Evolutionary conservation across 257 asterid species (phyloP), one percentile per base, ranked within the genome.

Genomic region (Gentiana straminea): DNA sequence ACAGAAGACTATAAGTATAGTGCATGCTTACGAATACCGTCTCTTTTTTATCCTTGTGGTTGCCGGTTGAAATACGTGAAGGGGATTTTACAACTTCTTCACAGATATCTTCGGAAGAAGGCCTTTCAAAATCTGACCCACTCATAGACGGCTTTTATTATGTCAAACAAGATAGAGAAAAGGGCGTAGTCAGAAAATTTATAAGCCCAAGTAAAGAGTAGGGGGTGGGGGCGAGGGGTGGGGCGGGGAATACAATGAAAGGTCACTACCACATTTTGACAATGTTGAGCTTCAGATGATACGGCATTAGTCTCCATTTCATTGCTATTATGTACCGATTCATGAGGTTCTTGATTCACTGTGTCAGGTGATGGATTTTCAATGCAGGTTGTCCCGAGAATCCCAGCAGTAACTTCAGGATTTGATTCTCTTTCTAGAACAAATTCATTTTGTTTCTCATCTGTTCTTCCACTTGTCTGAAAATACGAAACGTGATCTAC

Each of bases 401-500:
- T 46, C 49, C n/a, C 59, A 52, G 58, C 63, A 61, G 59, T 57
- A 55, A 48, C 45, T 54, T 48, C 55, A 51, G 58, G 52, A 54
- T 37, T 43, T 67, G 51, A 45, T 46, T 58, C 63, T 11, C 51
- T 54, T 37, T 70, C 60, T 15, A 65, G 39, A 8, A 60, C 54
- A 59, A 70, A 35, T 49, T 69, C 59, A 63, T 65, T 63, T 61
- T 59, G 65, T 60, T 68, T 66, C 68, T 67, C 83, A 65, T 67
- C 70, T 39, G 70, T 58, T 59, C 46, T 64, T 56, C 63, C 73
- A 62, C 73, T 33, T 55, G 67, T 75, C 50, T 71, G 86, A 44
- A 82, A 77, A 61, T 64, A 64, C 62, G 88, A 77, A 57, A 86
- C 76, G 55, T 73, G 69, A 63, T 80, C 82, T n/a, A 86, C 85